phyloP scores from a whole-genome alignment of 441 rosid species.

The Jatropha podagrica region DNA sequence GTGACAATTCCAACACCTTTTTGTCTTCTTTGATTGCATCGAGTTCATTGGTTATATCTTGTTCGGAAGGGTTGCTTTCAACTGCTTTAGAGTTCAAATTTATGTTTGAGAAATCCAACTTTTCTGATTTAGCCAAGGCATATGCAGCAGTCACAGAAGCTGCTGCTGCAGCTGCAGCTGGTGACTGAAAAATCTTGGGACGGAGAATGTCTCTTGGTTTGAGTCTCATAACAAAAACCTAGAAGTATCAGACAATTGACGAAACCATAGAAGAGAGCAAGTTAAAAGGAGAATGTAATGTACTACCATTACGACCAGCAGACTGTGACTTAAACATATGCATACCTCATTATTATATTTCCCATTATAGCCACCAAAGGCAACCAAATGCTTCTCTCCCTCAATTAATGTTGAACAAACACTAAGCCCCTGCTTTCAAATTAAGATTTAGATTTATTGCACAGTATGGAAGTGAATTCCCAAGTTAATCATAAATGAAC shows the following conservation, averaged over 20 bases:
- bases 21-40: conserved; percentile 72
- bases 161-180: conserved; percentile 98
- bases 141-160: conserved; percentile 98
- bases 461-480: background rate
- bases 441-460: conserved; percentile 19
- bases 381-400: conserved; percentile 73
- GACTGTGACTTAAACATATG: background rate
- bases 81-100: conserved; percentile 39
- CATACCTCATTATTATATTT: conserved; percentile 87
- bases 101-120: conserved; percentile 50
- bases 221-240: conserved; percentile 83
- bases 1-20: conserved; percentile 50
- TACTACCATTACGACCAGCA: background rate
- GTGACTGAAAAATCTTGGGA: conserved; percentile 85
- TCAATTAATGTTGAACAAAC: conserved; percentile 65
- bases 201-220: conserved; percentile 60
- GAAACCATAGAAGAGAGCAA: conserved; percentile 19
- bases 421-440: conserved; percentile 81
- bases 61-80: conserved; percentile 35
- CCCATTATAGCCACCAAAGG: conserved; percentile 98
- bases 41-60: conserved; percentile 42
- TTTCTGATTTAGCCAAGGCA: conserved; percentile 88
- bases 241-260: conserved; percentile 17
- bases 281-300: conserved; percentile 8
- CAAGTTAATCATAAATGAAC: conserved; percentile 7